A percentile compares a stretch with the other conserved stretches of the same genome.
These are phyloP conservation scores for Penicillium pancosmium DNA, from an alignment of 495 filamentous ascomycete species.

Conservation along the genomic window DNA sequence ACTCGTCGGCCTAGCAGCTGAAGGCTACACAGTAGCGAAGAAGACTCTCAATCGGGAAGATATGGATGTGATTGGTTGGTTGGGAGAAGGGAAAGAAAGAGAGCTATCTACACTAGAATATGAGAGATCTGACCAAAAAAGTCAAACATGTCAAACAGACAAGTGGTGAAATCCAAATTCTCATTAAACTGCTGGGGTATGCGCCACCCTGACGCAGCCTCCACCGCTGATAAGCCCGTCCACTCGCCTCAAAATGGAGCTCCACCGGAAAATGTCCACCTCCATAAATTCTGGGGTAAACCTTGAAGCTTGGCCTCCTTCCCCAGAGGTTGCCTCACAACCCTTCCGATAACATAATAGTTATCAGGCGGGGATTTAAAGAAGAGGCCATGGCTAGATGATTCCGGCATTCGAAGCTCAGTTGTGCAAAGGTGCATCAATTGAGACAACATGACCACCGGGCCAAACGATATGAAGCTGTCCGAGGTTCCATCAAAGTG, in stretches of 20 bases:
- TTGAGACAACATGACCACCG: conserved; percentile 7
- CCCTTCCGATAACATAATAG: conserved; percentile 6
- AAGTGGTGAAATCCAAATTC: too few species aligned
- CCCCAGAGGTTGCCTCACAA: conserved; percentile 6
- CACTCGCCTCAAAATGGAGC: conserved; percentile 14
- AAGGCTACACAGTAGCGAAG: too few species aligned
- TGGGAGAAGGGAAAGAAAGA: too few species aligned
- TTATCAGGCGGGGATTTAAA: conserved; percentile 11
- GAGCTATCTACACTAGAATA: too few species aligned
- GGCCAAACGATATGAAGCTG: conserved; percentile 9
- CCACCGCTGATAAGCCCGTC: conserved; percentile 2
- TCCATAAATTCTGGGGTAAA: conserved; percentile 15
- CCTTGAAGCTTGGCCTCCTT: conserved; percentile 9
- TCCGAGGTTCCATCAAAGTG: conserved; percentile 11
- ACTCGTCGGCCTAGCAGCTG: too few species aligned
- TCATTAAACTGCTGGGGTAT: too few species aligned
- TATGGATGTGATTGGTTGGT: too few species aligned
- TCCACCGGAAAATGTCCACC: conserved; percentile 12
- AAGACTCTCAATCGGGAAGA: too few species aligned
- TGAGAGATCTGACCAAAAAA: too few species aligned
- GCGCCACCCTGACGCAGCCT: too few species aligned
- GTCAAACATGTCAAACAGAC: too few species aligned
- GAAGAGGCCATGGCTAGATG: conserved; percentile 9
- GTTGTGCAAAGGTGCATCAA: conserved; percentile 1
- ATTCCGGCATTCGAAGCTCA: background rate